phyloP scores from a whole-genome alignment of 1,139 yeast species.

The Groenewaldozyma sp. region DNA sequence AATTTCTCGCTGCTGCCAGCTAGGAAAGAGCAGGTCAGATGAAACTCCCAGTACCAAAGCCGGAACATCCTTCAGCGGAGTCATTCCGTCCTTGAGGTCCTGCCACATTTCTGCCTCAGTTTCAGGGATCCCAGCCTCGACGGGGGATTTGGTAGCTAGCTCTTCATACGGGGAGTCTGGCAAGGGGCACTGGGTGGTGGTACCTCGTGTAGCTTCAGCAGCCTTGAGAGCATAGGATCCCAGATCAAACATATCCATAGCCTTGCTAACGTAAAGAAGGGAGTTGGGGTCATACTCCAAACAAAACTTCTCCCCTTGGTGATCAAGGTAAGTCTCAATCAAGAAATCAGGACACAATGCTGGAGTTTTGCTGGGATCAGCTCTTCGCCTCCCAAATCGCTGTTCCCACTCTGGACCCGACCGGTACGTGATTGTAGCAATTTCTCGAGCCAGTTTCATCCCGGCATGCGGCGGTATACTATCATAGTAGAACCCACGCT shows the following conservation, averaged over 20 bases:
- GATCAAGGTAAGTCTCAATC: conserved; percentile 87
- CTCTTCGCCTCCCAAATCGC: conserved; percentile 79
- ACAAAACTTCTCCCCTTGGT: conserved; percentile 91
- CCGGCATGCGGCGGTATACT: conserved; percentile 85
- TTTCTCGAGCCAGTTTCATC: conserved; percentile 88
- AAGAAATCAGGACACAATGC: conserved; percentile 89
- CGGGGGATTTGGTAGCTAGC: conserved; percentile 14
- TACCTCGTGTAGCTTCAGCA: conserved; percentile 34
- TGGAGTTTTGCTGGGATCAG: conserved; percentile 70
- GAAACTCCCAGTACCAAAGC: conserved; percentile 82
- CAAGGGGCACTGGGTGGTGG: conserved; percentile 32
- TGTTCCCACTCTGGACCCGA: conserved; percentile 98
- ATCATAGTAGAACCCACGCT: conserved; percentile 77
- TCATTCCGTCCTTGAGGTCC: conserved; percentile 62
- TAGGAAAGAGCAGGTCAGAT: conserved; percentile 84
- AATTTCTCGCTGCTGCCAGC: conserved; percentile 88
- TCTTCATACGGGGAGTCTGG: conserved; percentile 53
- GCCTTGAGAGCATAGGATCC: conserved; percentile 42
- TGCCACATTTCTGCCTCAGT: conserved; percentile 20
- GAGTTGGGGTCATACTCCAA: conserved; percentile 89
- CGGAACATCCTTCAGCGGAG: conserved; percentile 51
- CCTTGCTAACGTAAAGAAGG: conserved; percentile 75
- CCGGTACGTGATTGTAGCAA: conserved; percentile 88
- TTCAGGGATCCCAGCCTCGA: conserved; percentile 1
- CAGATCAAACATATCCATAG: conserved; percentile 89